These are phyloP conservation scores for Tolypocladium capitatum DNA, from an alignment of 2,329 filamentous ascomycete species.

Conservation along the genomic window DNA sequence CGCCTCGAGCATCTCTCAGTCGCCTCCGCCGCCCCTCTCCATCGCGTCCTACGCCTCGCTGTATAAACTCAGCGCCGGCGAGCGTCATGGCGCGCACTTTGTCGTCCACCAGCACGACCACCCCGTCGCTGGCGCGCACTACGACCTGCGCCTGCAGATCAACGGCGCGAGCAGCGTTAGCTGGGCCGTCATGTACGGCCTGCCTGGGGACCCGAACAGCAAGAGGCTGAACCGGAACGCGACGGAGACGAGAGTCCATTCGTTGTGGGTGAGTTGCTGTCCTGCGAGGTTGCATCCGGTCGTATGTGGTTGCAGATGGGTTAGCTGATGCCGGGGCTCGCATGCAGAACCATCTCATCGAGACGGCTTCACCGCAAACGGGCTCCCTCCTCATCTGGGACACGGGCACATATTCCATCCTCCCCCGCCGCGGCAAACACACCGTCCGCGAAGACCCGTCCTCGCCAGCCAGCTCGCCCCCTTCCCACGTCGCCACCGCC, in stretches of 20 bases:
- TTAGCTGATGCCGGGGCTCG: background rate
- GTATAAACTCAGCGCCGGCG: conserved; percentile 21
- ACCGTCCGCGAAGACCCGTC: conserved; percentile 16
- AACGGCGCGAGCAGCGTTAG: conserved; percentile 52
- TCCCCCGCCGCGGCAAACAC: conserved; percentile 27
- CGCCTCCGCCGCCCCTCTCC: conserved; percentile 18
- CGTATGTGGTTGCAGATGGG: no score
- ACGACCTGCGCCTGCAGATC: conserved; percentile 59
- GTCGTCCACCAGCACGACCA: conserved; percentile 64
- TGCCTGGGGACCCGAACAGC: conserved; percentile 45
- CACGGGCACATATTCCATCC: conserved; percentile 42
- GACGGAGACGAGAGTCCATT: conserved; percentile 49
- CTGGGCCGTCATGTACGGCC: conserved; percentile 51
- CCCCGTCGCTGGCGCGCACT: conserved; percentile 53
- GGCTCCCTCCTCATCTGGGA: conserved; percentile 52
- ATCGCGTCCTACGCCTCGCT: conserved; percentile 21
- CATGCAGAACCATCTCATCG: conserved; percentile 44
- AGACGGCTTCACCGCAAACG: conserved; percentile 39
- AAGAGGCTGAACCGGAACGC: conserved; percentile 41
- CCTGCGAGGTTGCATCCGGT: background rate
- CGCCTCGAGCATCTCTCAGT: conserved; percentile 12
- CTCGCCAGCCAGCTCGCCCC: conserved; percentile 13
- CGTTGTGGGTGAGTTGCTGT: conserved; percentile 35
- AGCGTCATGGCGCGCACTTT: conserved; percentile 37
- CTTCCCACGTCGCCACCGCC: conserved; percentile 8